A percentile compares a stretch with the other conserved stretches of the same genome.
Conservation (phyloP, 805 yeast genomes). For the Saturnispora quitensis region DNA sequence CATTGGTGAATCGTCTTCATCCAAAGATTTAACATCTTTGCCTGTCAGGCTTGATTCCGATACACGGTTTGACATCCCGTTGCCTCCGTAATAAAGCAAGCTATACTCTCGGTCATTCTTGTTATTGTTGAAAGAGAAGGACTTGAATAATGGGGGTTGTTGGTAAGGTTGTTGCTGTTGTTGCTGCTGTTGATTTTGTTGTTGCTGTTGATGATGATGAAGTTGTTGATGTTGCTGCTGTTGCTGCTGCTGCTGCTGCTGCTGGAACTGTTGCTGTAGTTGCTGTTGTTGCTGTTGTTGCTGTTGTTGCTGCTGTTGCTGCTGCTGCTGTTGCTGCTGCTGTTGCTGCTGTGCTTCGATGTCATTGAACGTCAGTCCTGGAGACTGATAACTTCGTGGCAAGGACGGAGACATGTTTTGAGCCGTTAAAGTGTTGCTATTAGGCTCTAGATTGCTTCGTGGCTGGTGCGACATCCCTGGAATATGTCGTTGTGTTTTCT, state of each 20-base stretch:
- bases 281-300: not conserved
- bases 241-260: not conserved
- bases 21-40: not conserved
- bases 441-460: not conserved
- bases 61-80: not conserved
- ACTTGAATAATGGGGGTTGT: not conserved
- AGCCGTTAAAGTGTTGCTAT: not conserved
- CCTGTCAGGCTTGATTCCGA: slow-evolving; percentile 10
- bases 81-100: not conserved
- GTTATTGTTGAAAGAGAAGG: slow-evolving; percentile 1
- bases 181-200: not conserved
- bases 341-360: not conserved
- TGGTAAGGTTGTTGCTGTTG: not conserved
- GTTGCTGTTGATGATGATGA: not conserved
- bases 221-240: not conserved
- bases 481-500: not conserved
- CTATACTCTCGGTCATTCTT: slow-evolving; percentile 1
- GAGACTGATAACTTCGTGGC: not conserved
- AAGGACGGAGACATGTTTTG: not conserved
- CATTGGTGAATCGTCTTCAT: slow-evolving; percentile 1
- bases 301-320: not conserved
- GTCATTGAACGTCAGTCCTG: not conserved
- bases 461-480: not conserved
- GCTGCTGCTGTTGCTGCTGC: not conserved
- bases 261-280: not conserved